Base-by-base conservation (phyloP, 768 basidiomycete species). In the Leccinum disarticulatum region DNA sequence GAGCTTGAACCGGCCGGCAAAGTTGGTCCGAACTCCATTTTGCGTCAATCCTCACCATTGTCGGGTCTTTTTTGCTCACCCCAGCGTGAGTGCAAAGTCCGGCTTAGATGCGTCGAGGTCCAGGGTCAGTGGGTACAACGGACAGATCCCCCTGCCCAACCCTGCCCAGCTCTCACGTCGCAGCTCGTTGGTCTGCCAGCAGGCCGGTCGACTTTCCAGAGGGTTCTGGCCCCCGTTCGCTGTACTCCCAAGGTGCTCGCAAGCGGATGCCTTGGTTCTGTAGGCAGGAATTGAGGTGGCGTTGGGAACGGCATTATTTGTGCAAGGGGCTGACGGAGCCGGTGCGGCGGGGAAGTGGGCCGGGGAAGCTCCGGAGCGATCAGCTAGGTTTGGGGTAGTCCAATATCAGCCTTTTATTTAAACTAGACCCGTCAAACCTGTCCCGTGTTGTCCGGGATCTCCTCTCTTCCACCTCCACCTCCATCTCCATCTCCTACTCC, bases 321-420 rank as follows among this genome's bases (percentile, higher is more conserved):
- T 41, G 19, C 59, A 46, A 17, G 35, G 15, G 22, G 0, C 35
- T 19, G 2, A 59, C 55, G 48, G 52, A 47, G 55, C 38, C 52
- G 46, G 43, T 49, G 54, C 55, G 52, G 61, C 55, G 43, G 46
- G 48, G 43, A 14, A 43, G 17, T 35, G 31, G 35, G n/a, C 49
- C 59, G 43, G 43, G 52, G 35, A 50, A 22, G n/a, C 33, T 38
- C 61, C 67, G 59, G 68, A 50, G 51, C 47, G 61, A 55, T 52
- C 64, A 17, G 52, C 43, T 46, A 5, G 43, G 69, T 71, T 72
- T 70, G 62, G 63, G 60, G 66, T 58, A 56, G 41, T 55, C n/a
- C 41, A 43, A 46, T 46, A 46, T 46, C 43, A 46, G 43, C 43
- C 43, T 46, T 46, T 46, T 46, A 46, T 46, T 46, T 46, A 46